These are phyloP conservation scores for Protomyces gravidus DNA, from an alignment of 1,139 yeast genomes.

Conservation along the genomic window DNA sequence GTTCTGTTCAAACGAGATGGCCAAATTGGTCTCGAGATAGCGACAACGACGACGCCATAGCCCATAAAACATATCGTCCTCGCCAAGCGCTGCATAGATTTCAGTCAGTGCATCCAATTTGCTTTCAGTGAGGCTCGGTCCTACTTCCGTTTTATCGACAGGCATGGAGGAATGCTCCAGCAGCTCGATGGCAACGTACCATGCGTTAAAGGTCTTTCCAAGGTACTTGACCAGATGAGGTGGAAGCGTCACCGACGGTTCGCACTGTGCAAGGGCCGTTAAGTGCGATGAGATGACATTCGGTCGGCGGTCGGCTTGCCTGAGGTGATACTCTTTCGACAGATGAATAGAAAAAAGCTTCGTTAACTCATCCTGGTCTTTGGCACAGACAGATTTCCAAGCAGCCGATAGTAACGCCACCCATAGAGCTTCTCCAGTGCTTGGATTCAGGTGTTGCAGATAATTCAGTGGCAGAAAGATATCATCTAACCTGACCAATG, in stretches of 20 bases:
- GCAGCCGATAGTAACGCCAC: constrained; percentile 74
- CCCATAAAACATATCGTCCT: constrained; percentile 96
- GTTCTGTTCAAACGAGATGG: constrained; percentile 87
- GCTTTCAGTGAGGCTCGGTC: constrained; percentile 65
- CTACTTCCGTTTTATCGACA: constrained; percentile 48
- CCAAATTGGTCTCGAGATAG: constrained; percentile 86
- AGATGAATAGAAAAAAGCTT: constrained; percentile 71
- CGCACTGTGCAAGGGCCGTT: constrained; percentile 68
- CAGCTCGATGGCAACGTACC: constrained; percentile 84
- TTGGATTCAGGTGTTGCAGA: constrained; percentile 75
- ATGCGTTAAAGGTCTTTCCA: constrained; percentile 80
- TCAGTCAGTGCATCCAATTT: constrained; percentile 89
- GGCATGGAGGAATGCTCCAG: constrained; percentile 56
- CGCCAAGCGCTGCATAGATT: constrained; percentile 80
- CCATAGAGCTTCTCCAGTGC: constrained; percentile 83
- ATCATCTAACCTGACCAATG: constrained; percentile 54
- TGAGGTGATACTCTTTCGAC: constrained; percentile 84
- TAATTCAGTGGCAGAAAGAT: constrained; percentile 70
- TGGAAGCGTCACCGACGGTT: constrained; percentile 68
- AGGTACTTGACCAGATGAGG: constrained; percentile 89
- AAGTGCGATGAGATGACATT: constrained; percentile 81
- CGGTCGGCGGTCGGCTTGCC: constrained; percentile 82
- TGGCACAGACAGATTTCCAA: constrained; percentile 64
- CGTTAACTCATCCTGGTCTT: constrained; percentile 78
- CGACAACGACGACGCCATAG: constrained; percentile 95